Base-by-base conservation (phyloP, 1,284 basidiomycete species). In the Cryptococcus sp. region DNA sequence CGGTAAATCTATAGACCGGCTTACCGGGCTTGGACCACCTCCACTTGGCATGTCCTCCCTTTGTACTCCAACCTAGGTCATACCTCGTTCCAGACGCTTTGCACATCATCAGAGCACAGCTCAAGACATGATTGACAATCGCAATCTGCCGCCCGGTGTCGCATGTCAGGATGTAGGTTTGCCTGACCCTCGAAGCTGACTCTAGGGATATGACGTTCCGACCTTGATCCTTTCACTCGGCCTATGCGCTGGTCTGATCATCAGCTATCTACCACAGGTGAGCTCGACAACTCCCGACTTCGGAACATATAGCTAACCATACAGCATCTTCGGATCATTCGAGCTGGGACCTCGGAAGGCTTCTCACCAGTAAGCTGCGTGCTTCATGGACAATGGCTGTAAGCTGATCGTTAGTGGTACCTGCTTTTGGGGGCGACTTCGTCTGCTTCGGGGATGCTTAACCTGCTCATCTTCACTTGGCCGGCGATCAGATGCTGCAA, bases 381-480 rank as follows among this genome's bases (percentile, higher is more conserved):
- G 23, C 11, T n/a, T 14, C 0, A 28, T 2, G 11, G 11, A 43
- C 53, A 62, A 61, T 4, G 62, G 62, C 47, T 61, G 56, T 21
- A 48, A 59, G 49, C 19, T 28, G 22, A 25, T 52, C 10, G 14
- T 25, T 52, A 75, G 48, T 88, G 88, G 84, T 98, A 90, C 70
- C 77, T 98, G n/a, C 79, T 98, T 2, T 81, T 98, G 0, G 96
- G 96, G 10, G 87, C 88, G 52, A 94, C 90, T 1, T 87, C 86
- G 10, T 82, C 83, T 14, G 85, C 87, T 1, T 84, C 87, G 0
- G 86, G 82, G 0, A 82, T 91, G 81, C 77, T 92, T 48, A 92
- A 92, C 69, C 83, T 93, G 82, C 87, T 96, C 25, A 85, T 90
- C 3, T 82, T 97, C 57, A 91, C 97, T 69, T 97, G 89, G 83